Evolutionary conservation across 345 rosid genomes (phyloP).

Genomic region (Erysimum cheiranthoides): DNA sequence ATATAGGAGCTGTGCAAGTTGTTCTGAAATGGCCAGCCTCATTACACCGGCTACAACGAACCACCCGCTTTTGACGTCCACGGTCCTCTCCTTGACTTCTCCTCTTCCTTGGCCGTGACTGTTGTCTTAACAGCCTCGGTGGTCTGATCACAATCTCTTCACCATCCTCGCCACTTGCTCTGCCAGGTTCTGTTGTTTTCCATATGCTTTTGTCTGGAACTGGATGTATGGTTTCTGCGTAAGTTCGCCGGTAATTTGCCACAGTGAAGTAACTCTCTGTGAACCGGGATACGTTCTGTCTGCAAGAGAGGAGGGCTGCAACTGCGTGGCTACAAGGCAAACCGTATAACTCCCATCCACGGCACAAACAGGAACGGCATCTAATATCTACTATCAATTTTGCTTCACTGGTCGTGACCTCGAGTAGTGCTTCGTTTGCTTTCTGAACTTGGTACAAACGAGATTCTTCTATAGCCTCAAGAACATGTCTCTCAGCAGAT

Average conservation of each 20-base stretch:
- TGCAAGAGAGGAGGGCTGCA: constrained; percentile 90
- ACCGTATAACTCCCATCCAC: constrained; percentile 93
- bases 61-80: constrained; percentile 83
- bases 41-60: constrained; percentile 95
- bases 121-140: constrained; percentile 77
- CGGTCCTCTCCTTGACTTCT: constrained; percentile 87
- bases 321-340: constrained; percentile 98
- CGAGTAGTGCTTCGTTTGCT: constrained; percentile 73
- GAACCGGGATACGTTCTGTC: constrained; percentile 84
- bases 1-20: constrained; percentile 93
- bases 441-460: constrained; percentile 71
- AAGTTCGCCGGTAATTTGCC: constrained; percentile 85
- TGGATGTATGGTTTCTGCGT: constrained; percentile 92
- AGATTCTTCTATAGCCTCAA: constrained; percentile 73
- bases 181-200: constrained; percentile 68
- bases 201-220: constrained; percentile 86
- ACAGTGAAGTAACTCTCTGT: constrained; percentile 92
- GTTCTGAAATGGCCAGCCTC: constrained; percentile 98
- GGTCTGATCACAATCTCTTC: constrained; percentile 65
- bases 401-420: constrained; percentile 72
- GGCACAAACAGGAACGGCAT: constrained; percentile 72
- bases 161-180: constrained; percentile 47
- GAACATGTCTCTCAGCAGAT: constrained; percentile 76
- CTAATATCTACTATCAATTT: constrained; percentile 70
- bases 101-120: constrained; percentile 88